Percentiles rank a stretch among this genome's conserved stretches.
Conservation (phyloP, 768 basidiomycete species). For the Paxillus ammoniavirescens region DNA sequence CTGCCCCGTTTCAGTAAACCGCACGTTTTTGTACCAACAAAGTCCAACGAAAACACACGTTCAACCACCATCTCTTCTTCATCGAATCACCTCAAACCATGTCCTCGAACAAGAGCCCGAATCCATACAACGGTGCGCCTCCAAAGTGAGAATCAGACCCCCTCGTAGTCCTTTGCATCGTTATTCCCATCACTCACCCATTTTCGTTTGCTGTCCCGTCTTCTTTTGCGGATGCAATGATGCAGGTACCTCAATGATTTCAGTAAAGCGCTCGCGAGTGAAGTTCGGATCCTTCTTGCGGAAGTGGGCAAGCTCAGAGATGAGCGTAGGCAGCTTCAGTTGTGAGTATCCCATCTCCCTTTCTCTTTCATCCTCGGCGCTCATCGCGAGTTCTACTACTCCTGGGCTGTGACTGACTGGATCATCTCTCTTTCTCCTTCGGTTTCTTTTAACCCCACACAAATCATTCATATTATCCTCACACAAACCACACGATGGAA, state of each 20-base stretch:
- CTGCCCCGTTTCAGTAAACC: too few species aligned
- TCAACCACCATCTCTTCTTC: neutral
- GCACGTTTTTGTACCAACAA: too few species aligned
- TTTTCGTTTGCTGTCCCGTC: neutral
- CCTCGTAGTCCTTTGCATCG: neutral
- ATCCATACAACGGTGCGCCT: slow-evolving; percentile 31
- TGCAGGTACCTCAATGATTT: slow-evolving; percentile 57
- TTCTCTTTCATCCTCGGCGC: neutral
- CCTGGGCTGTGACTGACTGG: neutral
- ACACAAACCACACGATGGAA: too few species aligned
- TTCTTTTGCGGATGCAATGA: neutral
- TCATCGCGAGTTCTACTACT: neutral
- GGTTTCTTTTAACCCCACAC: neutral
- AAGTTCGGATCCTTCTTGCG: slow-evolving; percentile 59
- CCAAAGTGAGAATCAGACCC: slow-evolving; percentile 28
- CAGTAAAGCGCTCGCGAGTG: slow-evolving; percentile 59
- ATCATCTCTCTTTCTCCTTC: neutral
- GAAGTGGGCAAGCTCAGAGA: slow-evolving; percentile 62
- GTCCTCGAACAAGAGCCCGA: slow-evolving; percentile 35
- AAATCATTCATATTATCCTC: neutral
- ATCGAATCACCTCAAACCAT: slow-evolving; percentile 13
- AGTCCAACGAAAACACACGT: neutral
- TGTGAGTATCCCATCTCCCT: slow-evolving; percentile 35
- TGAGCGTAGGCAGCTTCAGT: slow-evolving; percentile 55
- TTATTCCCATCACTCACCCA: neutral